These are phyloP conservation scores for Effrenium voratum DNA, from an alignment of 73 alveolate species.

Conservation along the genomic window DNA sequence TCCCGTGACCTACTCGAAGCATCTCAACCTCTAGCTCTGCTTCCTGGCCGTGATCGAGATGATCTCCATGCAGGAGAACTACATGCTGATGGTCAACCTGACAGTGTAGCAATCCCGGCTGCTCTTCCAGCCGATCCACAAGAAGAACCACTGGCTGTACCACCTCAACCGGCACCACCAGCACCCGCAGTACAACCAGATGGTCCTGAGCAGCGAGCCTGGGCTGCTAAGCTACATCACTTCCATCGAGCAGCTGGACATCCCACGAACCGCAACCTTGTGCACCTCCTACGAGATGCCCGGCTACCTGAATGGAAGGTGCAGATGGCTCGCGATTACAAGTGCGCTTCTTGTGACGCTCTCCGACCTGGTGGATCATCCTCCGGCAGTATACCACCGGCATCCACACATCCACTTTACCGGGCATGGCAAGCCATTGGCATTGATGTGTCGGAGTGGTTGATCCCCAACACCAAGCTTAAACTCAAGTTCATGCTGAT, in stretches of 20 bases:
- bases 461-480: background rate
- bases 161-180: too few relatives aligned
- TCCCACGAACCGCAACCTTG: background rate
- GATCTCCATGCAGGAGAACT: too few relatives aligned
- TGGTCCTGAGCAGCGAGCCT: background rate
- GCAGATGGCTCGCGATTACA: background rate
- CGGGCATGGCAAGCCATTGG: background rate
- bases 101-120: too few relatives aligned
- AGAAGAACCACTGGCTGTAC: too few relatives aligned
- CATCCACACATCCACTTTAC: background rate
- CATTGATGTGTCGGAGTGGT: background rate
- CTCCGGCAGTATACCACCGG: background rate
- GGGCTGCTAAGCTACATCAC: background rate
- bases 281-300: background rate
- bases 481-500: background rate
- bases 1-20: too few relatives aligned
- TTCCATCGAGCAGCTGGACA: background rate
- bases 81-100: too few relatives aligned
- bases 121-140: too few relatives aligned
- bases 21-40: too few relatives aligned
- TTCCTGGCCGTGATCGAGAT: too few relatives aligned
- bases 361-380: background rate
- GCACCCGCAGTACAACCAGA: too few relatives aligned
- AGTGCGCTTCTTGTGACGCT: background rate
- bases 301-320: background rate